These are phyloP conservation scores for Pythium biforme DNA, from an alignment of 352 stramenopile species.

Conservation along the genomic window DNA sequence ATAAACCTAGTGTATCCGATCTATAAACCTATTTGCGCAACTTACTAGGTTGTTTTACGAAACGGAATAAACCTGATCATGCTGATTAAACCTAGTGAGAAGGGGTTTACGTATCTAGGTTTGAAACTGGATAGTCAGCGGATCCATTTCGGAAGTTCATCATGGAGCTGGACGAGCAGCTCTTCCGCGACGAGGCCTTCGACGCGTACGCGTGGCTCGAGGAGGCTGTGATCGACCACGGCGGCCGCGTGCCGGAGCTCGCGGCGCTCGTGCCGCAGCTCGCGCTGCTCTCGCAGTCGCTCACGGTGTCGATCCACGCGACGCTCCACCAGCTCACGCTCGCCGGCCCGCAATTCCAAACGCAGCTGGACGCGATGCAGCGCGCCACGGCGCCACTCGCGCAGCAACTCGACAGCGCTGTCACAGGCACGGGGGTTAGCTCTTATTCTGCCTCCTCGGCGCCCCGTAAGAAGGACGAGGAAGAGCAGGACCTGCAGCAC, in stretches of 20 bases:
- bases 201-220: slow-evolving; percentile 75
- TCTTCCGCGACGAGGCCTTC: slow-evolving; percentile 49
- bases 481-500: slow-evolving; percentile 47
- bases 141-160: not conserved
- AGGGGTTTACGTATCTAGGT: slow-evolving; percentile 12
- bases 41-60: not conserved
- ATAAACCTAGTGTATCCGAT: not conserved
- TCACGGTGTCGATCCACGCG: slow-evolving; percentile 52
- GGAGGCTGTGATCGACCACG: slow-evolving; percentile 45
- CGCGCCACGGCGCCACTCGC: slow-evolving; percentile 38
- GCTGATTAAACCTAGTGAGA: not conserved
- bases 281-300: slow-evolving; percentile 55
- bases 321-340: slow-evolving; percentile 63
- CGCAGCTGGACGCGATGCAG: slow-evolving; percentile 51
- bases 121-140: not conserved
- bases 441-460: not conserved
- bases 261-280: slow-evolving; percentile 53
- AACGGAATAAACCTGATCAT: not conserved
- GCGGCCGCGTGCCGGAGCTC: slow-evolving; percentile 33
- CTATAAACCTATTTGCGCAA: not conserved
- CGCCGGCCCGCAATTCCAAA: slow-evolving; percentile 46
- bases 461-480: slow-evolving; percentile 18
- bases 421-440: slow-evolving; percentile 8
- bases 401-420: slow-evolving; percentile 40
- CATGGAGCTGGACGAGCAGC: slow-evolving; percentile 43